phyloP scores from a whole-genome alignment of 2,329 filamentous ascomycete genomes.

The Metarhizium guizhouense region DNA sequence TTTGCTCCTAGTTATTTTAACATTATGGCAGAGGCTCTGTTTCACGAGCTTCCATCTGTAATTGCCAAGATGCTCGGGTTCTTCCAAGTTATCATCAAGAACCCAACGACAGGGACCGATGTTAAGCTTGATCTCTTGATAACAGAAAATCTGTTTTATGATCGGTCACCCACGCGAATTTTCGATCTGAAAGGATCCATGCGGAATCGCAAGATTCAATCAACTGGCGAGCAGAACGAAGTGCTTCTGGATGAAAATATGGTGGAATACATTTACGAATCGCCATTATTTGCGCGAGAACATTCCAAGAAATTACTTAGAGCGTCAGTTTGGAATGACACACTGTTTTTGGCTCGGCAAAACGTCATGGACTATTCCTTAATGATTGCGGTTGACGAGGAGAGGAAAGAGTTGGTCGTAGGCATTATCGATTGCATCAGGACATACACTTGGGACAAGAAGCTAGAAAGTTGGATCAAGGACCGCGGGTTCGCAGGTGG shows the following conservation, averaged over 20 bases:
- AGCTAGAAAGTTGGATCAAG: slow-evolving; percentile 99
- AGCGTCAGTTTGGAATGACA: slow-evolving; percentile 94
- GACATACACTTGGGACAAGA: slow-evolving; percentile 99
- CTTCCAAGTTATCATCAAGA: slow-evolving; percentile 96
- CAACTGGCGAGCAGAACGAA: slow-evolving; percentile 91
- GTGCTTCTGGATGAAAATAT: slow-evolving; percentile 97
- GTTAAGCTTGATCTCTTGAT: slow-evolving; percentile 90
- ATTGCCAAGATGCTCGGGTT: slow-evolving; percentile 99
- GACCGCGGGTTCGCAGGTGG: slow-evolving; percentile 76
- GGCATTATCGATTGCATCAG: slow-evolving; percentile 98
- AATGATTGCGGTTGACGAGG: slow-evolving; percentile 96
- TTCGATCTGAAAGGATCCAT: slow-evolving; percentile 98
- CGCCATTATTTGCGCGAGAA: slow-evolving; percentile 87
- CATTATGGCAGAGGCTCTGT: slow-evolving; percentile 93
- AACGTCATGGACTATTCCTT: slow-evolving; percentile 99
- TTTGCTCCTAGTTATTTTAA: slow-evolving; percentile 96
- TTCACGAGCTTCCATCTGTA: slow-evolving; percentile 88
- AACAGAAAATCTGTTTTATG: slow-evolving; percentile 98
- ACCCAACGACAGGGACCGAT: slow-evolving; percentile 80
- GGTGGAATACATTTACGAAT: slow-evolving; percentile 98
- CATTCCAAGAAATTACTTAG: slow-evolving; percentile 91
- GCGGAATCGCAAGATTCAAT: slow-evolving; percentile 95
- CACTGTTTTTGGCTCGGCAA: slow-evolving; percentile 84
- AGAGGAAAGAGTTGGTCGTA: slow-evolving; percentile 81
- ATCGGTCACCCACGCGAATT: slow-evolving; percentile 78